Base-by-base conservation (phyloP, 2,329 filamentous ascomycete species). In the Ceratocystis colombiana region DNA sequence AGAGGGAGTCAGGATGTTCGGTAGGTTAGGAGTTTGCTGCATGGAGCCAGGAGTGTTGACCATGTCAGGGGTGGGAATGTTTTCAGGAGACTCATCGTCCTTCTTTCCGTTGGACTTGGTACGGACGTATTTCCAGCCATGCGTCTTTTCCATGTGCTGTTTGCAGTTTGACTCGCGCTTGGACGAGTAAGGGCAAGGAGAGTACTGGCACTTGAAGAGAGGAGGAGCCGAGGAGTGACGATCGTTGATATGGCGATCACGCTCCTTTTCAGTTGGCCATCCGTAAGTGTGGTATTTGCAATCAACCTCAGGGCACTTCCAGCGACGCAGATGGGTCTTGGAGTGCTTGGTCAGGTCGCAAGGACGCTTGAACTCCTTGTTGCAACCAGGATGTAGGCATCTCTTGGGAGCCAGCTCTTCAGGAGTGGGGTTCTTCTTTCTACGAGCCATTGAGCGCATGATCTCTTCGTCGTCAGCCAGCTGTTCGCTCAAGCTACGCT, bases 341-440 rank as follows among this genome's bases (percentile, higher is more conserved):
- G 96, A 89, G 77, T 99, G 94, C 80, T 97, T 97, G 70, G 91
- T 96, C 68, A 97, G 80, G 75, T 99, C 94, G 76, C 94, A 97
- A n/a, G 90, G 90, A 69, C 94, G 87, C 77, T 94, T 95, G 79
- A 97, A 97, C 76, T 93, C 85, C 78, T 96, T 96, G 75, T 84
- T 86, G 78, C 93, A 97, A 50, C 84, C 84, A 4, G 80, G 79
- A 73, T 91, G 84, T 69, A 82, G 82, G 80, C 90, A 96, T 71
- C 84, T 85, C 77, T 93, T 87, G 66, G 84, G 88, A 61, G 89
- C 86, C 62, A 93, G 85, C 75, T 95, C 88, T 76, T 93, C 89
- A 5, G 89, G 88, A 64, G 86, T 88, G 45, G 90, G 90, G 68
- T 93, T 93, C 84, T 96, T 96, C 84, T 95, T 95, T 70, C 91